Base-by-base conservation (phyloP, 805 yeast genomes). In the Barnettozyma californica region DNA sequence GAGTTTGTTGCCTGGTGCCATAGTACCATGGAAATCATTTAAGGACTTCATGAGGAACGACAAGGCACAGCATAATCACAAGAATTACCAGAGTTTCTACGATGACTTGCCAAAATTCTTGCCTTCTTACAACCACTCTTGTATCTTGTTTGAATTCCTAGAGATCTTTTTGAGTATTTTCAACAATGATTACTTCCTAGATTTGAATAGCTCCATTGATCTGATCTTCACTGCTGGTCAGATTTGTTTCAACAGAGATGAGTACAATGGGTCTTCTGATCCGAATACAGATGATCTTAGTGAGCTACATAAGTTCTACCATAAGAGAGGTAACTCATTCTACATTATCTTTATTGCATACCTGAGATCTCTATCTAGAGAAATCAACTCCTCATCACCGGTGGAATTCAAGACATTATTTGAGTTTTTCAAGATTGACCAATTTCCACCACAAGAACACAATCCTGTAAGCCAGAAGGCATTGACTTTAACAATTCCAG, bases 201-300 rank as follows among this genome's bases (percentile, higher is more conserved):
- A 67, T 43, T 42, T 60, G 43, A 61, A 58, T 20, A 51, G 53
- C 26, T 66, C 67, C 9, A 42, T 60, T 50, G 71, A 68, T 40
- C 45, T 68, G 44, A 56, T 67, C 4, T 63, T 65, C 50, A 63
- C 70, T 31, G 71, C 71, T 25, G 68, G 69, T 16, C 68, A 66
- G 39, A 61, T 68, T 26, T 66, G 70, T 42, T 67, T 68, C 52
- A 55, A 57, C 18, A 62, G 65, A 43, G 59, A 59, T 34, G 58
- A 48, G 33, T 57, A 57, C 41, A 47, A 26, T 13, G 47, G 51
- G 10, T 16, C 49, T 3, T 21, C 39, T 5, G 43, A 47, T 19
- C 47, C 45, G 11, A 42, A 46, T 34, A 55, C 59, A 27, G 67
- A 64, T 39, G 68, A 65, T 44, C 48, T 64, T 19, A 59, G 60